phyloP scores from a whole-genome alignment of 441 rosid species.

The Croton laevigatus region DNA sequence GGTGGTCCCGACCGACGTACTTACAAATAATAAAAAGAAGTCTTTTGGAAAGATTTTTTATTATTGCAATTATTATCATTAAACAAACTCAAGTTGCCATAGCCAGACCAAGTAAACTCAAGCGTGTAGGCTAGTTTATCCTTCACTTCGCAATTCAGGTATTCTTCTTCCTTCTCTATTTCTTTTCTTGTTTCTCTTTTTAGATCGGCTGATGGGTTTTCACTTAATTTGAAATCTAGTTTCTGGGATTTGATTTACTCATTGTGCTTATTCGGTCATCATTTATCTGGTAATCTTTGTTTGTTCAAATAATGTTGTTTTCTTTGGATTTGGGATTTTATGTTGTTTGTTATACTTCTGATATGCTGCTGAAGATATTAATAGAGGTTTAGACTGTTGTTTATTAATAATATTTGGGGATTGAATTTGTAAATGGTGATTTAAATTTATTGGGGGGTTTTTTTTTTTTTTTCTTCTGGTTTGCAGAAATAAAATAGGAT shows the following conservation, averaged over 20 bases:
- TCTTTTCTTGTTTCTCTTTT: neutral
- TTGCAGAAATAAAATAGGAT: constrained; percentile 39
- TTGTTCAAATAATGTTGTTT: too few relatives aligned
- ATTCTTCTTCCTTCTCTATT: neutral
- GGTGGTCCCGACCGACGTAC: too few relatives aligned
- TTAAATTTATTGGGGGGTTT: neutral
- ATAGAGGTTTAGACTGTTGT: too few relatives aligned
- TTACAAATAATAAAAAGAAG: neutral
- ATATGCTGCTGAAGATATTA: too few relatives aligned
- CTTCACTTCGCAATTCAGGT: constrained; percentile 19
- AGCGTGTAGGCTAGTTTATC: constrained; percentile 33
- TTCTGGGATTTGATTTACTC: neutral
- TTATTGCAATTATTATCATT: neutral
- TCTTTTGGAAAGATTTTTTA: neutral
- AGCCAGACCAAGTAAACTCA: constrained; percentile 18
- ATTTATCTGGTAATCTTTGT: too few relatives aligned
- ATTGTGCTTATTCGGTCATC: too few relatives aligned
- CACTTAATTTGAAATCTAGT: neutral
- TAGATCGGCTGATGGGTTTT: neutral
- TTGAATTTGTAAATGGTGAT: too few relatives aligned
- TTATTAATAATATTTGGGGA: too few relatives aligned
- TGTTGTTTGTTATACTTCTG: too few relatives aligned
- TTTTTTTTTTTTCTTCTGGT: neutral
- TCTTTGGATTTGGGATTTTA: neutral
- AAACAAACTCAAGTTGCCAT: neutral